Percentiles rank a stretch among this genome's conserved stretches.
phyloP scores from a whole-genome alignment of 208 protist genomes.

The Phytomonas sp. region DNA sequence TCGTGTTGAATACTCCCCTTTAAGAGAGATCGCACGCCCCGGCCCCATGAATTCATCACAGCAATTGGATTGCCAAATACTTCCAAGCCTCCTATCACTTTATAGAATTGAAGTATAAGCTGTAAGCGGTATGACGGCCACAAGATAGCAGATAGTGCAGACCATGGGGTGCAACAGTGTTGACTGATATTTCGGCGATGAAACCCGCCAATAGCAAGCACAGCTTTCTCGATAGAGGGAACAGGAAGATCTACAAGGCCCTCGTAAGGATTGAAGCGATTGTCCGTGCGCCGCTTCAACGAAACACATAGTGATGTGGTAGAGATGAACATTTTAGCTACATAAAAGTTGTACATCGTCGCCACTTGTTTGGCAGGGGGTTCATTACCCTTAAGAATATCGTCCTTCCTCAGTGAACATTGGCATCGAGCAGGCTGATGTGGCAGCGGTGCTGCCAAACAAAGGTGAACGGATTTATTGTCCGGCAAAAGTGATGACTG shows the following conservation, averaged over 20 bases:
- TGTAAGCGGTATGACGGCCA: slow-evolving; percentile 51
- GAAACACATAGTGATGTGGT: slow-evolving; percentile 30
- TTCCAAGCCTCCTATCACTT: slow-evolving; percentile 69
- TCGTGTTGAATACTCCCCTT: neutral
- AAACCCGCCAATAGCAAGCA: slow-evolving; percentile 6
- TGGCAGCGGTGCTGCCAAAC: neutral
- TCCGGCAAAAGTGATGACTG: neutral
- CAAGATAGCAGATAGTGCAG: slow-evolving; percentile 12
- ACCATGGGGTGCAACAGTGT: slow-evolving; percentile 13
- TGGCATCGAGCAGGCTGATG: neutral
- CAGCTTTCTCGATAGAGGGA: slow-evolving; percentile 33
- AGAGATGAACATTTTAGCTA: slow-evolving; percentile 34
- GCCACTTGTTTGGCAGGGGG: neutral
- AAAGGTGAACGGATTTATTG: neutral
- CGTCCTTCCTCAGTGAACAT: neutral
- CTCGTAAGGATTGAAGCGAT: slow-evolving; percentile 40
- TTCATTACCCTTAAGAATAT: neutral
- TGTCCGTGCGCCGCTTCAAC: slow-evolving; percentile 32
- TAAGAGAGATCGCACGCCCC: slow-evolving; percentile 50
- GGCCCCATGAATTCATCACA: slow-evolving; percentile 40
- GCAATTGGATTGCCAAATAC: slow-evolving; percentile 63
- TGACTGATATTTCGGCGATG: slow-evolving; percentile 20
- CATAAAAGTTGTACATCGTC: slow-evolving; percentile 27
- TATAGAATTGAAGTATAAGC: slow-evolving; percentile 62
- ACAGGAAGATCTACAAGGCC: slow-evolving; percentile 22